Evolutionary conservation across 441 rosid genomes (phyloP), one percentile per base, ranked within the genome.

Genomic region (Populus tomentosa): DNA sequence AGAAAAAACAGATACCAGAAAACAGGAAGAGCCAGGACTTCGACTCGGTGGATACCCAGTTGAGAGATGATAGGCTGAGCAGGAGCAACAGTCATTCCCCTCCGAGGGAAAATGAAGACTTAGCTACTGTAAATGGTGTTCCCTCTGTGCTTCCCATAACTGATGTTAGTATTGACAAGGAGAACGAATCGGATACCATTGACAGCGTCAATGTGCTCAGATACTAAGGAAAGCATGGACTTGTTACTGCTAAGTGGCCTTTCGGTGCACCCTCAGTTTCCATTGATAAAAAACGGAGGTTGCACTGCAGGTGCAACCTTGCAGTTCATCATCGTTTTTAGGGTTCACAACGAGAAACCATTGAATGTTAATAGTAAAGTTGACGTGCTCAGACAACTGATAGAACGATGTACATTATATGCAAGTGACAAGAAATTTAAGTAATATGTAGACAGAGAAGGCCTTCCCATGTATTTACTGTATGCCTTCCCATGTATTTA

Each of bases 41-140:
- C 33, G 82, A 84, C 68, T 85, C 85, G 20, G 86, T 85, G 56
- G 90, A 81, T 75, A 53, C 82, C 36, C 72, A 89, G 82, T 81
- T 86, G 73, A 77, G 82, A 77, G n/a, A n/a, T n/a, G 91, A 90
- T 70, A 82, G 94, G 80, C 85, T 84, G 81, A 87, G 90, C 73
- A 91, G 88, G 81, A 91, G 96, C 85, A 89, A 87, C 78, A 90
- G 87, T 84, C 87, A 92, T 75, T 89, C 90, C 35, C 90, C 89
- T 0, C 80, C 84, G 76, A 76, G 78, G 30, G 87, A 86, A 79
- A 81, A 74, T 32, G 85, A 84, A 80, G 96, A 89, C 30, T 56
- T 82, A 3, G 75, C 85, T 65, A 85, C 89, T 36, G 80, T 77
- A 66, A 80, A 91, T 69, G 78, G 92, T 73, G 86, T 89, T 11